Base-by-base conservation (phyloP, 2,329 filamentous ascomycete genomes). In the Phaeophleospora eucalypticola region DNA sequence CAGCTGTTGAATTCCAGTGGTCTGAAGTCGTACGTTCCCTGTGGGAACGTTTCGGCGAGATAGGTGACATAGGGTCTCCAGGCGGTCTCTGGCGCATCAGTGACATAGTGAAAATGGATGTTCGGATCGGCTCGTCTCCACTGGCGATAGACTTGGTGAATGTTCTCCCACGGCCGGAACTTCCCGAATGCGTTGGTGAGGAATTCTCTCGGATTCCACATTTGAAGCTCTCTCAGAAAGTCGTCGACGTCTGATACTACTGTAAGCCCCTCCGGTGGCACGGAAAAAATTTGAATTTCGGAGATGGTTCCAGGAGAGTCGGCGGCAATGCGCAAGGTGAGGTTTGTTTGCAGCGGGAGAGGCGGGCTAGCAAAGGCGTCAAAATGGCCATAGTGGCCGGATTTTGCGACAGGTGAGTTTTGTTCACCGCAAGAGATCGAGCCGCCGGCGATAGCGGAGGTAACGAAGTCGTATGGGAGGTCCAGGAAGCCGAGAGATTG, bases 231-330 rank as follows among this genome's bases (percentile, higher is more conserved):
- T 24, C 58, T 51, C 12, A 63, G 45, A 15, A 58, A 45, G 35
- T 63, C 60, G 39, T 63, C 60, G 7, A 62, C 43, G 37, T 63
- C 59, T 32, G 48, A 52, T 33, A 61, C 41, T 40, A 63, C 45
- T 10, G 56, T 58, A 9, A 62, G 18, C n/a, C 57, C 58, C 16
- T 18, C 29, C 4, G 48, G 46, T 34, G 52, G 52, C 1, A 60
- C 41, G 12, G 40, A n/a, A 10, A 36, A 7, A 17, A 36, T 33
- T 16, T 33, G 19, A 7, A 37, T 20, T 20, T 15, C 34, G 9
- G 21, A 18, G 1, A 8, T 2, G 2, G 29, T 17, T n/a, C 29
- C 24, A 18, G 32, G 37, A 37, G 39, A 4, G 33, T 14, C 33
- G 33, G 14, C 33, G 33, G 33, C 14, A 35, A 35, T 35, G 4